These are phyloP conservation scores for Clitopilus passeckerianus DNA, from an alignment of 768 basidiomycete genomes.

Conservation along the genomic window DNA sequence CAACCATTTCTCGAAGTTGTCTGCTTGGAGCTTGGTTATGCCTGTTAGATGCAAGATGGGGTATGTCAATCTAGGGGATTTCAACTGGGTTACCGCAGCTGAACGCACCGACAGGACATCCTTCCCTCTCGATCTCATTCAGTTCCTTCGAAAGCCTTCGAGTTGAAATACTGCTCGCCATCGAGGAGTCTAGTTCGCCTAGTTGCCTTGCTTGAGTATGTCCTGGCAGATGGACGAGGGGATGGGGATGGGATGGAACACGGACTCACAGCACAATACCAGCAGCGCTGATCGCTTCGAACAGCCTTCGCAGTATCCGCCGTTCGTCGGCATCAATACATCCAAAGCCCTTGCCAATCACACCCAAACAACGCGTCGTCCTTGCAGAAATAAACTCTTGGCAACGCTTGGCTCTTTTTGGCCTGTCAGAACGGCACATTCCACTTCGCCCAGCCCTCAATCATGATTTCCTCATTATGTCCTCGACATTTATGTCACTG, in stretches of 20 bases:
- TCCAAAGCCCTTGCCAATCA: neutral
- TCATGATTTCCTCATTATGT: no score
- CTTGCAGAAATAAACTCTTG: no score
- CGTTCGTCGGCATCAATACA: neutral
- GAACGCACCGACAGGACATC: conserved; percentile 58
- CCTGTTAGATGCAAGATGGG: conserved; percentile 33
- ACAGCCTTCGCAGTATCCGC: neutral
- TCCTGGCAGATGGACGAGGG: neutral
- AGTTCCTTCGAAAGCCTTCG: conserved; percentile 71
- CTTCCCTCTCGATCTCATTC: conserved; percentile 57
- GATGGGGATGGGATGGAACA: neutral
- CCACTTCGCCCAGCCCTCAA: no score
- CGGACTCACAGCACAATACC: neutral
- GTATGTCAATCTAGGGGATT: conserved; percentile 1
- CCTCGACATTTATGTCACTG: no score
- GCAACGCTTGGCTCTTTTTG: no score
- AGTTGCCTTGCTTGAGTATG: neutral
- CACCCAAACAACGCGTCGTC: no score
- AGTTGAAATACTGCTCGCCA: conserved; percentile 37
- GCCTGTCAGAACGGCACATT: no score
- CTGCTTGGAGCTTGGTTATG: conserved; percentile 67
- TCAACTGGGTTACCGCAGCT: neutral
- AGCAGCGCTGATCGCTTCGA: neutral
- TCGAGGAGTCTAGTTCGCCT: neutral
- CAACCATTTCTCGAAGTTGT: conserved; percentile 74